Base-by-base conservation (phyloP, 257 asterid genomes). In the Capsicum baccatum region DNA sequence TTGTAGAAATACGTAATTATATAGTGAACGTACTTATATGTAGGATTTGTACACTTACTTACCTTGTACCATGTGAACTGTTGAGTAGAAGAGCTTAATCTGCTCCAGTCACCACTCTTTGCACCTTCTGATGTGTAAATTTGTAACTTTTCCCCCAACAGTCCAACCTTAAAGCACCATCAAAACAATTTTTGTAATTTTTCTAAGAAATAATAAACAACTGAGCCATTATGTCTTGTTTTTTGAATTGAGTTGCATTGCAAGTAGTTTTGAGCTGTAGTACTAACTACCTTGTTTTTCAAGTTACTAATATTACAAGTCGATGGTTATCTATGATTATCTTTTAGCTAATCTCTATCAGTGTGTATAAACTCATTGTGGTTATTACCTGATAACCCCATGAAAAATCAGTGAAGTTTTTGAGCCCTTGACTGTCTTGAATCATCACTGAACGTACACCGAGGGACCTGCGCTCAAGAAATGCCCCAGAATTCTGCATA, bases 1-100 rank as follows among this genome's bases (percentile, higher is more conserved):
- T 76, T 50, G 47, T 37, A 37, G 4, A 68, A 68, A 68, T 15
- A 37, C 26, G 1, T 67, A 37, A 37, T 9, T 50, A 50, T 54
- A 14, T 14, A 56, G 62, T 56, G 62, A 56, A 44, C n/a, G 50
- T 64, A 50, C 1, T 10, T 8, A 54, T 54, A 78, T 8, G 21
- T 21, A 76, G 73, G 73, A 35, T 66, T 9, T 3, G 37, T 66
- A 7, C 15, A 79, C 85, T n/a, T 88, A 93, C 99, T 44, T 88
- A 93, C 99, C 97, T 93, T 94, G 80, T 93, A 96, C 99, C 99
- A 96, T 78, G 92, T 93, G 55, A 96, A 92, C 62, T 91, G 89
- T 87, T 87, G 92, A 66, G 90, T 33, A 79, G 62, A 85, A 26
- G 89, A 83, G 85, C 21, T 82, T 35, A 86, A 81, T 7, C 37